A percentile compares a stretch with the other conserved stretches of the same genome.
Conservation (phyloP, 2,329 filamentous ascomycete genomes). For the Monilinia vaccinii-corymbosi region DNA sequence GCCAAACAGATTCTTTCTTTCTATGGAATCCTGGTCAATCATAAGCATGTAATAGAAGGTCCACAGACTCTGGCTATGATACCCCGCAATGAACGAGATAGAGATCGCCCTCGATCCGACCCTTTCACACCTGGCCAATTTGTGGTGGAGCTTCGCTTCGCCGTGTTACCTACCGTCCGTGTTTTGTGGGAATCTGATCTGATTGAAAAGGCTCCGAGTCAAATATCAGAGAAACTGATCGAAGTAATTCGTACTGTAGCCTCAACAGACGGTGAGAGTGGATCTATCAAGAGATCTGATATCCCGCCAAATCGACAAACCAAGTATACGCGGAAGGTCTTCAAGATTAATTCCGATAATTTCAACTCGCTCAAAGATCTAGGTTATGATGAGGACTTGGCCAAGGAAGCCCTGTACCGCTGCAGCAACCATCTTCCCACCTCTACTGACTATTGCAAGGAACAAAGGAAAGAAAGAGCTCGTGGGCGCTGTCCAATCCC, state of each 20-base stretch:
- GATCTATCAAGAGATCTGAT: constrained; percentile 53
- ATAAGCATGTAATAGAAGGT: constrained; percentile 74
- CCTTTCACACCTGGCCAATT: constrained; percentile 66
- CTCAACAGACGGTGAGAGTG: constrained; percentile 64
- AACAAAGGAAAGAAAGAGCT: constrained; percentile 47
- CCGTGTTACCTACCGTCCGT: constrained; percentile 65
- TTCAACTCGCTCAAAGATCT: constrained; percentile 34
- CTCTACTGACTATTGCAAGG: constrained; percentile 67
- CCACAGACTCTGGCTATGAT: constrained; percentile 48
- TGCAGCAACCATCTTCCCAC: constrained; percentile 56
- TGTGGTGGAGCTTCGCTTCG: constrained; percentile 74
- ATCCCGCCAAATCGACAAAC: constrained; percentile 37
- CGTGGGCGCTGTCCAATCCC: constrained; percentile 63
- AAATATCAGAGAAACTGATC: constrained; percentile 69
- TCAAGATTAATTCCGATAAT: constrained; percentile 41
- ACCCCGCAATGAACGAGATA: constrained; percentile 42
- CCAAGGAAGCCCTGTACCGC: constrained; percentile 72
- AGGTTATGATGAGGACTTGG: constrained; percentile 52
- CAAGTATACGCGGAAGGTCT: constrained; percentile 34
- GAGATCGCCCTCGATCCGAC: constrained; percentile 46
- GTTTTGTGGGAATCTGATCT: constrained; percentile 80
- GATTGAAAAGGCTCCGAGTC: constrained; percentile 69
- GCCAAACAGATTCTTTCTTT: constrained; percentile 80
- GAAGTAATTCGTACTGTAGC: constrained; percentile 75
- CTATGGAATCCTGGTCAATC: constrained; percentile 65